phyloP scores from a whole-genome alignment of 305 asterid species.

The Coffea humblotiana region DNA sequence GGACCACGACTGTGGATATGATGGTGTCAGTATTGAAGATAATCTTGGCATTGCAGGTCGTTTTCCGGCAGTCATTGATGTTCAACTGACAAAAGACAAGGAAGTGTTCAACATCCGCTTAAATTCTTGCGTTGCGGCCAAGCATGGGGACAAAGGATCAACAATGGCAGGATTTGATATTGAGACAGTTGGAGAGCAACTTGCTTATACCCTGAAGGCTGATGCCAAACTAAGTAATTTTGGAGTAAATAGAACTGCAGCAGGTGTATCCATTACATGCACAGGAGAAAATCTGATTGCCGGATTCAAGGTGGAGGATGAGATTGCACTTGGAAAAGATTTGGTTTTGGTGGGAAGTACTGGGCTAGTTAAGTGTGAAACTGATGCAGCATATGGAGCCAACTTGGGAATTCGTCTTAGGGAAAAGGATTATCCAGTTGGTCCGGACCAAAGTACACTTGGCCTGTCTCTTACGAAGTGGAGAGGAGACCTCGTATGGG shows the following conservation, averaged over 20 bases:
- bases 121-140: slow-evolving; percentile 36
- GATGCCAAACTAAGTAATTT: slow-evolving; percentile 28
- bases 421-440: slow-evolving; percentile 26
- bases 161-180: slow-evolving; percentile 35
- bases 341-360: slow-evolving; percentile 34
- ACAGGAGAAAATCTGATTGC: slow-evolving; percentile 25
- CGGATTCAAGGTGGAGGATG: slow-evolving; percentile 38
- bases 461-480: slow-evolving; percentile 39
- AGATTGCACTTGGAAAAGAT: slow-evolving; percentile 31
- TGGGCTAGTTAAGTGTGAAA: slow-evolving; percentile 33
- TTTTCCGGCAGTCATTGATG: slow-evolving; percentile 34
- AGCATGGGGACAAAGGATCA: slow-evolving; percentile 33
- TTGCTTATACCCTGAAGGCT: slow-evolving; percentile 33
- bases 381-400: slow-evolving; percentile 39
- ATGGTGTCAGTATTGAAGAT: slow-evolving; percentile 37
- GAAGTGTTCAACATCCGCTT: slow-evolving; percentile 34
- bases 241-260: slow-evolving; percentile 30
- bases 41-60: slow-evolving; percentile 23
- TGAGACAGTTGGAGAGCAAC: slow-evolving; percentile 30
- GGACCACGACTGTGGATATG: slow-evolving; percentile 47
- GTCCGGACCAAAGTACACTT: slow-evolving; percentile 29
- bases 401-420: slow-evolving; percentile 33
- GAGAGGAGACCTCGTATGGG: slow-evolving; percentile 38
- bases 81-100: slow-evolving; percentile 42
- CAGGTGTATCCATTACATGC: slow-evolving; percentile 36